Base-by-base conservation (phyloP, 2,329 filamentous ascomycete species). In the Verticillium isaacii region DNA sequence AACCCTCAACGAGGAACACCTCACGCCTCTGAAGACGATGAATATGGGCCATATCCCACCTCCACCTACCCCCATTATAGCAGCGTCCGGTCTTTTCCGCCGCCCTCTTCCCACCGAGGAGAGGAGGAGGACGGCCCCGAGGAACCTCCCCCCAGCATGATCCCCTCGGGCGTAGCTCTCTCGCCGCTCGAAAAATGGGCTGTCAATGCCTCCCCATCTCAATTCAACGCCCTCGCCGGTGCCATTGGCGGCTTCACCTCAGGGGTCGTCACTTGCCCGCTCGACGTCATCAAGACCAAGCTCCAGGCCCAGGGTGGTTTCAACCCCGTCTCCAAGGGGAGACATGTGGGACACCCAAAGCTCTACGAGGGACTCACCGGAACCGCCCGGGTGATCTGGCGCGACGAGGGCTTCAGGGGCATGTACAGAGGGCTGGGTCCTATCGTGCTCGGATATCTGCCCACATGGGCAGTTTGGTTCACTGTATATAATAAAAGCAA, bases 231-330 rank as follows among this genome's bases (percentile, higher is more conserved):
- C 65, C 82, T 97, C 61, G 89, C 92, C 54, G 95, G 95, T 61
- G 94, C 93, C 57, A 83, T 92, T 62, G 94, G 93, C 58, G 95
- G 95, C 58, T 92, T 98, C 70, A 93, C 92, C 25, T 97, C 93
- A 8, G 95, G 95, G 58, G 86, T 99, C 61, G 91, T 97, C 66
- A 98, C 94, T 60, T 99, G 95, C 74, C 95, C 95, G 52, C 88
- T 99, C 68, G 95, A 99, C 81, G 95, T 99, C 66, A 98, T 99
- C 77, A 99, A 99, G 81, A 99, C 95, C 55, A 98, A 97, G 77
- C 79, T 99, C 64, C 95, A 99, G 75, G 94, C 93, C 17, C 95
- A 98, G 74, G 94, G 94, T 66, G 91, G 92, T 23, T 96, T 96
- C 75, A 68, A 75, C 67, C 83, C 78, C 67, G 76, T 75, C 71